These are phyloP conservation scores for Solanum gracilifrons DNA, from an alignment of 257 asterid species.

Conservation along the genomic window DNA sequence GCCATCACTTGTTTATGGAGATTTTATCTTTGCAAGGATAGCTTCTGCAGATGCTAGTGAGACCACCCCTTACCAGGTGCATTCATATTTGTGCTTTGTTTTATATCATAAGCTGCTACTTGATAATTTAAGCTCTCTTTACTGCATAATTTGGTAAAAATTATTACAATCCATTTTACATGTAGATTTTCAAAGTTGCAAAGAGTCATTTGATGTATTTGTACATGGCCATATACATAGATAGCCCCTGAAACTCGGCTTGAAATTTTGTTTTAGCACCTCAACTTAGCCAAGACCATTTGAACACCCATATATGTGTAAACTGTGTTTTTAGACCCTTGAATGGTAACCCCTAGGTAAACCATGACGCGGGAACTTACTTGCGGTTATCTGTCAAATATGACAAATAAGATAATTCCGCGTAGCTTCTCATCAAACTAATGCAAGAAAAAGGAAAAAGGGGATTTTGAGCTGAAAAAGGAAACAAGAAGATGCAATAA, in stretches of 20 bases:
- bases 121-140: background rate
- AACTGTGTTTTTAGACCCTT: background rate
- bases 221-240: background rate
- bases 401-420: background rate
- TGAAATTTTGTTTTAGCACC: background rate
- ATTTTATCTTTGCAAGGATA: slow-evolving; percentile 44
- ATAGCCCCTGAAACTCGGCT: background rate
- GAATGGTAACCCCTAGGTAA: background rate
- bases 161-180: background rate
- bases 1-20: slow-evolving; percentile 86
- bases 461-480: background rate
- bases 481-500: background rate
- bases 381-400: background rate
- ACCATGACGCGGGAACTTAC: background rate
- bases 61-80: slow-evolving; percentile 43
- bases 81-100: slow-evolving; percentile 3
- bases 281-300: background rate
- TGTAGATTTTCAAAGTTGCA: background rate
- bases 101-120: background rate
- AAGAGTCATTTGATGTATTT: background rate
- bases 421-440: background rate
- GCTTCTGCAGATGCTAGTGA: slow-evolving; percentile 25
- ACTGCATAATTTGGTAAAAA: background rate
- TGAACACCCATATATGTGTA: background rate
- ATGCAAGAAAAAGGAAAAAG: background rate